phyloP scores from a whole-genome alignment of 2,329 filamentous ascomycete genomes.

The Paecilomyces sp. region DNA sequence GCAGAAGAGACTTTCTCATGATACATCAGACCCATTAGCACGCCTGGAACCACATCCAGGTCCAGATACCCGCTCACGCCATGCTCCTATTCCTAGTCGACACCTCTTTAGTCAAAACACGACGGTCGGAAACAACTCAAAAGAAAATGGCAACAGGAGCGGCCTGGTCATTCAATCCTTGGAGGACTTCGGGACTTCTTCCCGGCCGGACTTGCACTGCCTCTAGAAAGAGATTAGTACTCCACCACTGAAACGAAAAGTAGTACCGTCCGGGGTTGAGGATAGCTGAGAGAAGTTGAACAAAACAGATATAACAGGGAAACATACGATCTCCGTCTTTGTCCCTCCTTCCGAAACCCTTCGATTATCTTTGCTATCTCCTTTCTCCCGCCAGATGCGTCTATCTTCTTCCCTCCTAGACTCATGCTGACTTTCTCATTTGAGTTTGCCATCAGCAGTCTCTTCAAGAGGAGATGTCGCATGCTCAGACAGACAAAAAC shows the following conservation, averaged over 20 bases:
- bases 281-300: background rate
- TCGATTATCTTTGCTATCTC: conserved; percentile 91
- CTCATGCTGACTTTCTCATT: conserved; percentile 91
- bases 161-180: conserved; percentile 4
- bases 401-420: conserved; percentile 75
- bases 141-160: background rate
- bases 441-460: conserved; percentile 70
- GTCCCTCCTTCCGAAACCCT: conserved; percentile 75
- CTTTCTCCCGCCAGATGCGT: conserved; percentile 72
- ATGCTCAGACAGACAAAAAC: conserved; percentile 95
- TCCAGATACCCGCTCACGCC: background rate
- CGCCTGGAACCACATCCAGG: background rate
- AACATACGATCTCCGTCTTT: conserved; percentile 72
- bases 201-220: conserved; percentile 1
- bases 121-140: background rate
- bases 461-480: conserved; percentile 82
- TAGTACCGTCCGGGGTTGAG: background rate
- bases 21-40: background rate
- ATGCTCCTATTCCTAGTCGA: background rate
- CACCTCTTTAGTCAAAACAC: background rate
- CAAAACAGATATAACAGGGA: conserved; percentile 3
- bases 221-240: background rate
- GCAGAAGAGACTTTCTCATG: background rate
- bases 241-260: background rate
- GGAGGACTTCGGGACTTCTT: conserved; percentile 6